Base-by-base conservation (phyloP, 2,329 filamentous ascomycete genomes). In the Neodidymelliopsis sp. region DNA sequence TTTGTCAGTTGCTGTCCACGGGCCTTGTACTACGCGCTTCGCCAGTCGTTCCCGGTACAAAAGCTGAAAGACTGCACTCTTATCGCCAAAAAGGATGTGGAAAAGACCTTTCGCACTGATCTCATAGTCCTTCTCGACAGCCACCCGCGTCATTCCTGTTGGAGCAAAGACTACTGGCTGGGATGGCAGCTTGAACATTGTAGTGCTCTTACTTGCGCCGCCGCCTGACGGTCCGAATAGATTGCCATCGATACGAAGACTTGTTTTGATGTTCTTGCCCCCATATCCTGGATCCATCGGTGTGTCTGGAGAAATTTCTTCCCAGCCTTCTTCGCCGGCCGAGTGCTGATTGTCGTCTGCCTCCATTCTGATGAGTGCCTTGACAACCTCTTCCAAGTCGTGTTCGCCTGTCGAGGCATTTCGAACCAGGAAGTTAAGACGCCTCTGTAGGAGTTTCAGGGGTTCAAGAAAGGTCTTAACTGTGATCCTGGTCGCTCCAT, bases 1-100 rank as follows among this genome's bases (percentile, higher is more conserved):
- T 29, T 86, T 81, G 49, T 92, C 89, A 3, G 84, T 78, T 37
- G 86, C 79, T 13, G 81, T 78, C 94, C 94, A 99, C 0, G 93
- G 90, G 0, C 90, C 89, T 73, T 97, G 92, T 2, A 88, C 85
- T 54, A 97, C 91, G 54, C 65, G 59, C 33, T 63, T 60, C 9
- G 67, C 67, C 55, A 64, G 67, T 15, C 62, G 58, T 40, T 96
- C 91, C 68, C 90, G 88, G 69, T 97, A 93, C 22, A 97, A 79
- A 65, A 93, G 86, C 62, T 94, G 91, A 75, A 97, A 99, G 28
- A 97, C 87, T 24, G 92, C 90, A 69, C 90, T 96, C 75, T 93
- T 96, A 73, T 99, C 94, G 27, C 94, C 94, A 72, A 97, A 99
- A 40, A 99, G 82, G 12, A 97, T 90, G 67, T 97, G 93, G 72